Conservation (phyloP, 179 eudicot genomes). For the Silene noctiflora region DNA sequence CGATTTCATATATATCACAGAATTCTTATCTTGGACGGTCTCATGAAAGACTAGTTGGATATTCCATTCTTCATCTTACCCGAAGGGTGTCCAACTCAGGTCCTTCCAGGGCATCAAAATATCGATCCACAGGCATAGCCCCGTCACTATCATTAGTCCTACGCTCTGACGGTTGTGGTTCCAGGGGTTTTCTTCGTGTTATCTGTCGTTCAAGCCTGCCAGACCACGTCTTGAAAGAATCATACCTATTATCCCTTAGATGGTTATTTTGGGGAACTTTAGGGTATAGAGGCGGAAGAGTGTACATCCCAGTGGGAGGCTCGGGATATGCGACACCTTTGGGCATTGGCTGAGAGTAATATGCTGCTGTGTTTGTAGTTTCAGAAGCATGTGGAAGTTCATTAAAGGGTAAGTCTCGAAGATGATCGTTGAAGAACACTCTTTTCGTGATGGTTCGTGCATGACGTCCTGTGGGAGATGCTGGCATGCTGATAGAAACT, state of each 20-base stretch:
- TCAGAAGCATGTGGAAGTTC: slow-evolving; percentile 23
- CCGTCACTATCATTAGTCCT: slow-evolving; percentile 33
- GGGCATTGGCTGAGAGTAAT: slow-evolving; percentile 66
- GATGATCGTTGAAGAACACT: slow-evolving; percentile 45
- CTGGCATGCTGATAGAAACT: slow-evolving; percentile 72
- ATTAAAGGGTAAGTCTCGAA: slow-evolving; percentile 12
- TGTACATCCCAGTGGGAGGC: slow-evolving; percentile 17
- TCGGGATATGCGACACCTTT: slow-evolving; percentile 31
- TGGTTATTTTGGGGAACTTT: slow-evolving; percentile 32
- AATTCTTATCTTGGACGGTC: background rate
- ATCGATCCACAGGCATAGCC: slow-evolving; percentile 57
- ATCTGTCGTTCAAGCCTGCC: slow-evolving; percentile 67
- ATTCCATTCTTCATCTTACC: no score
- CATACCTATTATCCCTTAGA: slow-evolving; percentile 52
- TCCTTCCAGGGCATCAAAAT: slow-evolving; percentile 85
- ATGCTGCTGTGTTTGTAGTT: slow-evolving; percentile 26
- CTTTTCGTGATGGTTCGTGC: slow-evolving; percentile 26
- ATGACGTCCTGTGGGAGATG: slow-evolving; percentile 49
- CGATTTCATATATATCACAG: no score
- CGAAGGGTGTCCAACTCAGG: slow-evolving; percentile 82
- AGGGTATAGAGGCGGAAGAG: slow-evolving; percentile 20
- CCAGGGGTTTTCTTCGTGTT: slow-evolving; percentile 50
- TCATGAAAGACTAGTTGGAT: no score
- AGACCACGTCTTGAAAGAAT: slow-evolving; percentile 80
- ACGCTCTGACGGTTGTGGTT: slow-evolving; percentile 29